Percentiles rank a stretch among this genome's conserved stretches.
Evolutionary conservation across 208 protist genomes (phyloP).

Genomic region (Angomonas ambiguus): DNA sequence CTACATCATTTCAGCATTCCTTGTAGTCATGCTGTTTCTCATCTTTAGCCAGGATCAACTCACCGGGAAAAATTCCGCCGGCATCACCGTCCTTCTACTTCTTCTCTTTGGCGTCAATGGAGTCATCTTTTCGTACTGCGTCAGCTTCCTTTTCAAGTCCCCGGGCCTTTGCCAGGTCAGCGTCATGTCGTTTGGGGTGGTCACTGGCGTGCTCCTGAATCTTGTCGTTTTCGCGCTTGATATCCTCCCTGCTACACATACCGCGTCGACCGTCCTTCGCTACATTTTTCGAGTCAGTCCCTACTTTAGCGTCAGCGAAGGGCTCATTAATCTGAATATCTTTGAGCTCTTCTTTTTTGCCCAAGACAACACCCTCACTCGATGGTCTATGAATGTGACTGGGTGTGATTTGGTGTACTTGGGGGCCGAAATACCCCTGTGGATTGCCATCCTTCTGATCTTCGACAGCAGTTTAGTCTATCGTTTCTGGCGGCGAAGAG

Average conservation of each 20-base stretch:
- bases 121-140: constrained; percentile 37
- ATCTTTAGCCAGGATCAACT: constrained; percentile 48
- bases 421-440: constrained; percentile 32
- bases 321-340: constrained; percentile 42
- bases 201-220: constrained; percentile 52
- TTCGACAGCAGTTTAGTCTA: neutral
- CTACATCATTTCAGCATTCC: constrained; percentile 39
- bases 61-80: constrained; percentile 25
- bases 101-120: constrained; percentile 44
- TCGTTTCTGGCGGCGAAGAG: neutral
- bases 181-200: constrained; percentile 54
- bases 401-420: constrained; percentile 48
- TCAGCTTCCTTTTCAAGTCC: constrained; percentile 49
- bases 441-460: neutral
- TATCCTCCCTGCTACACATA: constrained; percentile 22
- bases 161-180: constrained; percentile 51
- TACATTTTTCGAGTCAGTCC: constrained; percentile 60
- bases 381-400: constrained; percentile 18
- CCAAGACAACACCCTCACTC: constrained; percentile 22
- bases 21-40: constrained; percentile 37
- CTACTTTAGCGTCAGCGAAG: constrained; percentile 57
- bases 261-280: constrained; percentile 21
- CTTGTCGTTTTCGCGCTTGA: constrained; percentile 32
- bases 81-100: constrained; percentile 34
- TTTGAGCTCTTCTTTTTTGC: constrained; percentile 14